A percentile compares a stretch with the other conserved stretches of the same genome.
Conservation (phyloP, 805 yeast species). For the Zygoascus tannicola region DNA sequence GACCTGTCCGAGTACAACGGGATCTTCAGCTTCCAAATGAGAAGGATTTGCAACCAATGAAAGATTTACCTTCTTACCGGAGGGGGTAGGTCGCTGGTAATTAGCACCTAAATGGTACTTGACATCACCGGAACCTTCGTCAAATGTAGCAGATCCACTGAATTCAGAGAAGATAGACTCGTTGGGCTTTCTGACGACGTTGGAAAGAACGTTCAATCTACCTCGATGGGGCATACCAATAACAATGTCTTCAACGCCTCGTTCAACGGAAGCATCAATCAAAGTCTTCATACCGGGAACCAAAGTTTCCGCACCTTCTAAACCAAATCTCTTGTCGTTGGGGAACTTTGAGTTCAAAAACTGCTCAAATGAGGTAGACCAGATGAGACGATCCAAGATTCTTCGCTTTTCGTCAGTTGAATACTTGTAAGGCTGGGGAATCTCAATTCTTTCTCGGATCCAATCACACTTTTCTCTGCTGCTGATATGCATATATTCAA, state of each 20-base stretch:
- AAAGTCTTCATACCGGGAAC: slow-evolving; percentile 95
- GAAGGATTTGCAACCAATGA: slow-evolving; percentile 98
- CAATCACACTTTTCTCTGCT: slow-evolving; percentile 94
- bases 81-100: slow-evolving; percentile 96
- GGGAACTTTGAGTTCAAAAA: slow-evolving; percentile 95
- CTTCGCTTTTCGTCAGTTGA: slow-evolving; percentile 87
- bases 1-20: slow-evolving; percentile 96
- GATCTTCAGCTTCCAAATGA: slow-evolving; percentile 98
- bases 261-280: slow-evolving; percentile 78
- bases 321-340: slow-evolving; percentile 95
- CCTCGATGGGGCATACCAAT: slow-evolving; percentile 99
- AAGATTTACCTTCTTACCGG: slow-evolving; percentile 91
- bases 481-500: slow-evolving; percentile 94
- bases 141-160: slow-evolving; percentile 79
- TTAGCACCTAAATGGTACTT: slow-evolving; percentile 99
- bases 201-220: slow-evolving; percentile 92
- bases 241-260: slow-evolving; percentile 91
- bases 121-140: slow-evolving; percentile 98
- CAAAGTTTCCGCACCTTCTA: slow-evolving; percentile 96
- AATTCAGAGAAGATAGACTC: slow-evolving; percentile 96
- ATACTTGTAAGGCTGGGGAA: slow-evolving; percentile 78
- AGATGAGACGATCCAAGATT: slow-evolving; percentile 88
- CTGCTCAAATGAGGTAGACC: slow-evolving; percentile 92
- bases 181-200: slow-evolving; percentile 97
- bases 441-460: slow-evolving; percentile 94